Conservation (phyloP, 306 rosid genomes). For the Lathyrus aphaca region DNA sequence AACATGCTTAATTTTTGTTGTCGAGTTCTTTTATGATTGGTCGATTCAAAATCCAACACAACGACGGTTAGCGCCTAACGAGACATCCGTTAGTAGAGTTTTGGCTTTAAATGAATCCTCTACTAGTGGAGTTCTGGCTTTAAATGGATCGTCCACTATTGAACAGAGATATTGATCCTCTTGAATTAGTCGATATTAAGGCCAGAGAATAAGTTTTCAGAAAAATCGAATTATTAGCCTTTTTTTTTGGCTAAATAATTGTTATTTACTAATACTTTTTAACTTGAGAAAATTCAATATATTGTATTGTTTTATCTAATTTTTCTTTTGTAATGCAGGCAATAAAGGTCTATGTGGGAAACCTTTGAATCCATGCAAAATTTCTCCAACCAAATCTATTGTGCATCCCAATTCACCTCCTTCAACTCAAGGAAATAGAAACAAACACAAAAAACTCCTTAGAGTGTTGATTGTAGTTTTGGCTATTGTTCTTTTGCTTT, state of each 20-base stretch:
- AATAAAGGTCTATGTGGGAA: slow-evolving; percentile 63
- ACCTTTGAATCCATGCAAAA: slow-evolving; percentile 54
- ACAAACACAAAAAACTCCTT: slow-evolving; percentile 41
- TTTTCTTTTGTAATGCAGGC: slow-evolving; percentile 47
- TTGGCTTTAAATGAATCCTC: too few relatives aligned
- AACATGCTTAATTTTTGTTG: neutral
- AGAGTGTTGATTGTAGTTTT: slow-evolving; percentile 34
- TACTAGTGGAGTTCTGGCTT: too few relatives aligned
- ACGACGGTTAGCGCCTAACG: too few relatives aligned
- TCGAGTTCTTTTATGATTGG: too few relatives aligned
- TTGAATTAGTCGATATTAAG: too few relatives aligned
- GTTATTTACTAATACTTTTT: neutral
- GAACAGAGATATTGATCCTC: too few relatives aligned
- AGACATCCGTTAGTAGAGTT: too few relatives aligned
- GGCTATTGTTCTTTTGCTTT: slow-evolving; percentile 34
- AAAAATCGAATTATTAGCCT: too few relatives aligned
- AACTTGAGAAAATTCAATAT: neutral
- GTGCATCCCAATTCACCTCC: neutral
- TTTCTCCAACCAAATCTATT: neutral
- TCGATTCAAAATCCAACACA: too few relatives aligned
- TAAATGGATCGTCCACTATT: too few relatives aligned
- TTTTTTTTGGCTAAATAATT: neutral
- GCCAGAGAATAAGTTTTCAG: too few relatives aligned
- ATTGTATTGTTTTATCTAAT: neutral
- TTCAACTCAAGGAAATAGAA: slow-evolving; percentile 25